Conservation (phyloP, 345 rosid species). For the Melaleuca alternifolia region DNA sequence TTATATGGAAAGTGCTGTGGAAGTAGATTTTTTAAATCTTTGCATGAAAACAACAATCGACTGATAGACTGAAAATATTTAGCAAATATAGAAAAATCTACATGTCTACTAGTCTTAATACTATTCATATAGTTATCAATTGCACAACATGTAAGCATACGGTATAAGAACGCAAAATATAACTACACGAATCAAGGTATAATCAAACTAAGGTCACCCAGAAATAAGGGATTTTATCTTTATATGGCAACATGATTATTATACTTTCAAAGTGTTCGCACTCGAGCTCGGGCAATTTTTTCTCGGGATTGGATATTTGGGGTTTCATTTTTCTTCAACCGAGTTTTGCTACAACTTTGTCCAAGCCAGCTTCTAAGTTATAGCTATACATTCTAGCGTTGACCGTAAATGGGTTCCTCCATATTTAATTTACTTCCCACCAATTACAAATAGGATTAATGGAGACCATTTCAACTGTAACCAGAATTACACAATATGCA, state of each 20-base stretch:
- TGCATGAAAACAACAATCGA: background rate
- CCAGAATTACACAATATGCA: too few species aligned
- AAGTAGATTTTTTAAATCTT: background rate
- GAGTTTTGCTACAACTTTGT: too few species aligned
- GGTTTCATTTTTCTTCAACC: too few species aligned
- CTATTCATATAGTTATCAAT: background rate
- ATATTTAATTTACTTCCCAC: too few species aligned
- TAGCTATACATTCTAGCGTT: too few species aligned
- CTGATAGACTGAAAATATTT: background rate
- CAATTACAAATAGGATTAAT: too few species aligned
- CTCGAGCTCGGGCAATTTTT: too few species aligned
- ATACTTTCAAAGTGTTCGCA: too few species aligned
- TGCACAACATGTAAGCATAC: background rate
- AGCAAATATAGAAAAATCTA: background rate
- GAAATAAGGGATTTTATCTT: background rate
- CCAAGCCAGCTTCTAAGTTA: too few species aligned
- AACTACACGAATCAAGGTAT: background rate
- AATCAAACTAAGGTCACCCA: background rate
- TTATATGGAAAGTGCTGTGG: background rate
- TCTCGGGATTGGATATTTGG: too few species aligned
- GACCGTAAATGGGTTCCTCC: too few species aligned
- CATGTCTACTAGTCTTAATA: background rate
- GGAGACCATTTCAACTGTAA: too few species aligned
- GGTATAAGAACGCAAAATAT: background rate
- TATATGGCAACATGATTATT: background rate